Base-by-base conservation (phyloP, 2,329 filamentous ascomycete genomes). In the Pseudogymnoascus sp. region DNA sequence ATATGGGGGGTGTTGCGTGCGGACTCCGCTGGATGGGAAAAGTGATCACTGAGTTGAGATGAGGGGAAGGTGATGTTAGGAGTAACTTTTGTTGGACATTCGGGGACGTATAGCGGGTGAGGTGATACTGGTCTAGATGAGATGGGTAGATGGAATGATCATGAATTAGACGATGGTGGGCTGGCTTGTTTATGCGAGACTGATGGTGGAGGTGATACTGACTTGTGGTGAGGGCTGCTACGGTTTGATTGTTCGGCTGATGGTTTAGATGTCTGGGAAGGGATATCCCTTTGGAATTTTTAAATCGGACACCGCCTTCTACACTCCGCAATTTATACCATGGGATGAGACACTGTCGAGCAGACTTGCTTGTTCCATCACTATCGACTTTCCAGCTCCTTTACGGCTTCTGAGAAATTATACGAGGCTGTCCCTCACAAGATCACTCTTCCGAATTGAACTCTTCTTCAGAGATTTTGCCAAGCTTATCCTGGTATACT, bases 21-120 rank as follows among this genome's bases (percentile, higher is more conserved):
- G 28, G 47, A 33, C 28, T 53, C 47, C 47, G 47, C 47, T 53
- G 28, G 47, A 5, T 53, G 47, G 47, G 47, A 53, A 53, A 53
- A 53, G 47, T 53, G 28, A 53, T 53, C 47, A 47, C 15, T 39
- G 30, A 43, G 39, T 43, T 30, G 43, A 37, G 35, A 18, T 15
- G 25, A 15, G 25, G n/a, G 43, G 25, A 8, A 14, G 15, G 1
- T 33, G 28, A 53, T 53, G 47, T 18, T 53, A 25, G 15, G 47
- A 53, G 47, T 53, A 20, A 14, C 47, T 33, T 33, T 53, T 25
- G 47, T 53, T 53, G 47, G 28, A 53, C 47, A 53, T 53, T 22
- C 18, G 7, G 20, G 28, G 15, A 53, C 11, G 47, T 53, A 53
- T 53, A 53, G 47, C 28, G n/a, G 14, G 47, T 6, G 47, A 14